A percentile compares a stretch with the other conserved stretches of the same genome.
Conservation (phyloP, 139 green algal species). For the Micractinium conductrix region DNA sequence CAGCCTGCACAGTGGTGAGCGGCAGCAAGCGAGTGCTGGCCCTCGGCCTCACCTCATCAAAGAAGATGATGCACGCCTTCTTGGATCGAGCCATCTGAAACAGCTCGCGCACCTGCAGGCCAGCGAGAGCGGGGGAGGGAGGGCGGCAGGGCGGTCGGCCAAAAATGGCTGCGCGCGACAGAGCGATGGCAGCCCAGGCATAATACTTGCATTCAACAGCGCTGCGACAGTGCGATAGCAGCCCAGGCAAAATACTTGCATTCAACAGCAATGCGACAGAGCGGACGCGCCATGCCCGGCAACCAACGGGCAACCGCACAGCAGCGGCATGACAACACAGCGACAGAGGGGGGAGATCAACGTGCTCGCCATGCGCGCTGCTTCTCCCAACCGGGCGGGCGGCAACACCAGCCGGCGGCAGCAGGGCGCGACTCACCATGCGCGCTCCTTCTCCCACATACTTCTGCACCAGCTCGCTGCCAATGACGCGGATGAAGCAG, state of each 20-base stretch:
- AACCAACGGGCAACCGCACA: no score
- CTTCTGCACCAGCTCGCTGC: slow-evolving; percentile 98
- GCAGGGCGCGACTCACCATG: slow-evolving; percentile 90
- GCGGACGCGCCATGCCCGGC: no score
- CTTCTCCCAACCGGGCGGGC: no score
- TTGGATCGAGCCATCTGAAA: slow-evolving; percentile 96
- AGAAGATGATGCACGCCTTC: slow-evolving; percentile 99
- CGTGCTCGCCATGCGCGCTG: background rate
- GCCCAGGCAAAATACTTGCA: no score
- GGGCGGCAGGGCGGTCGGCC: background rate
- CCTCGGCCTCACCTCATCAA: slow-evolving; percentile 80
- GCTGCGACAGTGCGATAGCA: no score
- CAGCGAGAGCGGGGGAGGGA: background rate
- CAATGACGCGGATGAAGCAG: slow-evolving; percentile 99
- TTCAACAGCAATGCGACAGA: background rate
- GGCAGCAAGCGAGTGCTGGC: no score
- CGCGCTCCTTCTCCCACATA: slow-evolving; percentile 98
- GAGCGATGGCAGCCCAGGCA: no score
- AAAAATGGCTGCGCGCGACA: no score
- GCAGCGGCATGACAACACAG: no score
- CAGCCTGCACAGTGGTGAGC: no score
- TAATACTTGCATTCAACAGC: background rate
- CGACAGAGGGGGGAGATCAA: background rate
- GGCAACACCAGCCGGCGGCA: slow-evolving; percentile 40
- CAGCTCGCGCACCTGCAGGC: slow-evolving; percentile 43